Conservation (phyloP, 192 early-diverging fungal species). For the Podila epicladia region DNA sequence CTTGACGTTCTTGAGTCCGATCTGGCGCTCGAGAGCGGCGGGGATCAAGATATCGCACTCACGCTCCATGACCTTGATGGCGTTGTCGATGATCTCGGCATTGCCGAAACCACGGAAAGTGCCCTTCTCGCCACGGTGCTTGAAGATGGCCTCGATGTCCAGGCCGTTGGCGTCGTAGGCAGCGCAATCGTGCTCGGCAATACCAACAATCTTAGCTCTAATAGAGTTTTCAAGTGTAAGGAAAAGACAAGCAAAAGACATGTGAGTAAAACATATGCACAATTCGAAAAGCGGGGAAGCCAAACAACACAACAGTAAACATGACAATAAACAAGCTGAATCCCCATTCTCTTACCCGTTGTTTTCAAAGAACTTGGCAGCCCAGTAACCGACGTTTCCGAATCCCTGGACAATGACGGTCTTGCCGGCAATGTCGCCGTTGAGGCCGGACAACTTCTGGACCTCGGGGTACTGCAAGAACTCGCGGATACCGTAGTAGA, state of each 20-base stretch:
- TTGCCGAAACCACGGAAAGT: slow-evolving; percentile 73
- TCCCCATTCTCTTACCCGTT: slow-evolving; percentile 55
- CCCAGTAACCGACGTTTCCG: slow-evolving; percentile 88
- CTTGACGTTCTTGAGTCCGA: slow-evolving; percentile 76
- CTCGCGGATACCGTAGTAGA: slow-evolving; percentile 84
- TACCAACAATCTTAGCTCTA: slow-evolving; percentile 79
- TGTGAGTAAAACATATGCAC: too few relatives aligned
- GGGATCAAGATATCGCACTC: slow-evolving; percentile 88
- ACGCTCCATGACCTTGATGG: slow-evolving; percentile 68
- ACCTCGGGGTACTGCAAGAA: slow-evolving; percentile 84
- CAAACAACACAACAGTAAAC: not conserved
- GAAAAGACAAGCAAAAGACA: too few relatives aligned
- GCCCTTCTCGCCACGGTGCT: slow-evolving; percentile 69
- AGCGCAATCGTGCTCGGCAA: slow-evolving; percentile 75
- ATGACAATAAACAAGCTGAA: not conserved
- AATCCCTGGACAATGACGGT: slow-evolving; percentile 85
- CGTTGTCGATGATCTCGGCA: slow-evolving; percentile 67
- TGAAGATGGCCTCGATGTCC: slow-evolving; percentile 72
- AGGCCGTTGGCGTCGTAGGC: slow-evolving; percentile 72
- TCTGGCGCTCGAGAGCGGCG: slow-evolving; percentile 84
- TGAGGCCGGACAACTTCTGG: slow-evolving; percentile 72
- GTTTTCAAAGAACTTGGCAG: slow-evolving; percentile 82
- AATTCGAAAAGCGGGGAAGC: not conserved
- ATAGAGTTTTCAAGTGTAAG: too few relatives aligned
- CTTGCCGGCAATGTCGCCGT: slow-evolving; percentile 65